These are phyloP conservation scores for Nannizziopsis barbatae DNA, from an alignment of 2,329 filamentous ascomycete species.

Conservation along the genomic window DNA sequence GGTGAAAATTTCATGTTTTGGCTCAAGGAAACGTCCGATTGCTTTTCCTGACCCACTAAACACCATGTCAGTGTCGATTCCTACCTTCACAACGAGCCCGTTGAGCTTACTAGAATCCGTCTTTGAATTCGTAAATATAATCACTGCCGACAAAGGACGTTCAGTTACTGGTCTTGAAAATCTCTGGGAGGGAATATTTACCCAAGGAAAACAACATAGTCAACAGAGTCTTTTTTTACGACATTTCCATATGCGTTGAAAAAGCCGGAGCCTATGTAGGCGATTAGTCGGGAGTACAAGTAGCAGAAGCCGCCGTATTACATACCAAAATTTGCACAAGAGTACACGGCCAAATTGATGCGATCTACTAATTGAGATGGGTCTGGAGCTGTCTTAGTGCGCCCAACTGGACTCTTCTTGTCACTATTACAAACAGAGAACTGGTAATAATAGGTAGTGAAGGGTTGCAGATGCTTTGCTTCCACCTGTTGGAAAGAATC, in stretches of 20 bases:
- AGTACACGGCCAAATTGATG: constrained; percentile 57
- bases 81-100: constrained; percentile 10
- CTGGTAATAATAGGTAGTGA: constrained; percentile 55
- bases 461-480: constrained; percentile 50
- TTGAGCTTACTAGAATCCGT: constrained; percentile 25
- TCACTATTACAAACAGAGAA: constrained; percentile 57
- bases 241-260: constrained; percentile 52
- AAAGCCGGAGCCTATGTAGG: constrained; percentile 39
- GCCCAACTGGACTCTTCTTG: constrained; percentile 48
- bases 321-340: constrained; percentile 56
- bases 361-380: constrained; percentile 44
- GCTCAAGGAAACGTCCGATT: constrained; percentile 10
- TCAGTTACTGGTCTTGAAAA: background rate
- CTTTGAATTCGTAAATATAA: constrained; percentile 54
- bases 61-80: constrained; percentile 23
- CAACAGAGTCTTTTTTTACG: constrained; percentile 48
- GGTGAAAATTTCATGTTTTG: constrained; percentile 22
- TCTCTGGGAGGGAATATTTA: background rate
- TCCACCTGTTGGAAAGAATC: constrained; percentile 43
- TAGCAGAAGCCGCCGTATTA: constrained; percentile 6
- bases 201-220: constrained; percentile 48
- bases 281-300: background rate
- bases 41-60: constrained; percentile 11
- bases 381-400: constrained; percentile 58
- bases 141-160: constrained; percentile 25